Evolutionary conservation across 2,329 filamentous ascomycete species (phyloP).

Genomic region (Lasiodiplodia theobromae): DNA sequence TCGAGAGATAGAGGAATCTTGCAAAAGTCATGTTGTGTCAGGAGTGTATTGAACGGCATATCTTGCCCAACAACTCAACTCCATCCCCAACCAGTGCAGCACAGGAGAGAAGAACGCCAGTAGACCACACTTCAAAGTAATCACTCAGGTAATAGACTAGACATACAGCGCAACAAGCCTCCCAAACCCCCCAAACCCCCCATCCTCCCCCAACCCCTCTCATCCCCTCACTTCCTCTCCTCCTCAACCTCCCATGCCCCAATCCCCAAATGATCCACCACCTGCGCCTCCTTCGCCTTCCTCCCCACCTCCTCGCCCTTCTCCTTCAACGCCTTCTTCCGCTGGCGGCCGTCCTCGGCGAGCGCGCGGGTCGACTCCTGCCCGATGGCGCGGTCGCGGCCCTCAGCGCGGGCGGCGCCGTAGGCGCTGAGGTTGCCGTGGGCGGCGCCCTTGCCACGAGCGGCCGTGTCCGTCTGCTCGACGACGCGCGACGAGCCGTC

Average conservation of each 20-base stretch:
- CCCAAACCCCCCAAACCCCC: too few species aligned
- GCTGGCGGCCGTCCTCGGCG: constrained; percentile 3
- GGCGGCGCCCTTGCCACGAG: constrained; percentile 6
- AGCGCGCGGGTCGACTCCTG: constrained; percentile 35
- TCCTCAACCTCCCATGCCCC: constrained; percentile 32
- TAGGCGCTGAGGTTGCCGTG: constrained; percentile 13
- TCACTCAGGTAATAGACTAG: too few species aligned
- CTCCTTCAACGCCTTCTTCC: constrained; percentile 21
- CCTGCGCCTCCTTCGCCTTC: constrained; percentile 24
- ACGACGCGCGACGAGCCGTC: constrained; percentile 38
- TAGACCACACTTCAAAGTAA: too few species aligned
- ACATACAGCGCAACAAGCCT: too few species aligned
- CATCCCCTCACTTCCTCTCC: not conserved
- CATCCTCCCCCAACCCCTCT: too few species aligned
- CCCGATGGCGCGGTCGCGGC: constrained; percentile 33
- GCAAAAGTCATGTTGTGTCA: not conserved
- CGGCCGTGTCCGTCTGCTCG: constrained; percentile 36
- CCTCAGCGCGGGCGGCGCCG: constrained; percentile 4
- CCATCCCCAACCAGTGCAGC: not conserved
- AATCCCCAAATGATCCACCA: constrained; percentile 47
- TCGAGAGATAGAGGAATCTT: not conserved
- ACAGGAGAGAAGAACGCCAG: not conserved
- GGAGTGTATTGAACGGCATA: not conserved
- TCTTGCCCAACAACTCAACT: not conserved
- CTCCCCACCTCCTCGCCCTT: constrained; percentile 6